These are phyloP conservation scores for Nicotiana tomentosiformis DNA, from an alignment of 257 asterid genomes.

Conservation along the genomic window DNA sequence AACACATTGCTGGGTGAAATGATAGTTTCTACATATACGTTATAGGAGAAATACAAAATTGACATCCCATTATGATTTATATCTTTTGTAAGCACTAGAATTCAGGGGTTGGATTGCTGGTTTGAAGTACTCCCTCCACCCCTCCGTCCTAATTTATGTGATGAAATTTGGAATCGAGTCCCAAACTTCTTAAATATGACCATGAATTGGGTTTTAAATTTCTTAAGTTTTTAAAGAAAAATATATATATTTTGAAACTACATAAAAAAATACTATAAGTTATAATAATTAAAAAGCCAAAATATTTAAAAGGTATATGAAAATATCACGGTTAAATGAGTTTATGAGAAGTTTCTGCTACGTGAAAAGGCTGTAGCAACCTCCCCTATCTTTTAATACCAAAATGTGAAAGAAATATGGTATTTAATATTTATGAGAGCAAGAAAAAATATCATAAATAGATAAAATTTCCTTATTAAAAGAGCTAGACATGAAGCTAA, in stretches of 20 bases:
- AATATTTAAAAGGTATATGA: too few species aligned
- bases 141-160: too few species aligned
- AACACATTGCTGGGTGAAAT: neutral
- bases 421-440: neutral
- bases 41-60: slow-evolving; percentile 86
- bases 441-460: neutral
- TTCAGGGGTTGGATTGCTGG: slow-evolving; percentile 98
- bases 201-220: too few species aligned
- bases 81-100: slow-evolving; percentile 71
- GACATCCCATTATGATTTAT: slow-evolving; percentile 67
- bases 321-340: too few species aligned
- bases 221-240: too few species aligned
- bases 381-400: neutral
- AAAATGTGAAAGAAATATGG: neutral
- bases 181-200: too few species aligned
- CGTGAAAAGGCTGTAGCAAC: neutral
- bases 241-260: too few species aligned
- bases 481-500: neutral
- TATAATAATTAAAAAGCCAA: too few species aligned
- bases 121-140: slow-evolving; percentile 54
- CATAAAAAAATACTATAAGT: too few species aligned
- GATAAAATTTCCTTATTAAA: too few species aligned
- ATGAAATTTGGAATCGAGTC: too few species aligned
- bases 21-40: neutral
- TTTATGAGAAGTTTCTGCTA: too few species aligned